Base-by-base conservation (phyloP, 441 rosid species). In the Dalechampia spathulata region DNA sequence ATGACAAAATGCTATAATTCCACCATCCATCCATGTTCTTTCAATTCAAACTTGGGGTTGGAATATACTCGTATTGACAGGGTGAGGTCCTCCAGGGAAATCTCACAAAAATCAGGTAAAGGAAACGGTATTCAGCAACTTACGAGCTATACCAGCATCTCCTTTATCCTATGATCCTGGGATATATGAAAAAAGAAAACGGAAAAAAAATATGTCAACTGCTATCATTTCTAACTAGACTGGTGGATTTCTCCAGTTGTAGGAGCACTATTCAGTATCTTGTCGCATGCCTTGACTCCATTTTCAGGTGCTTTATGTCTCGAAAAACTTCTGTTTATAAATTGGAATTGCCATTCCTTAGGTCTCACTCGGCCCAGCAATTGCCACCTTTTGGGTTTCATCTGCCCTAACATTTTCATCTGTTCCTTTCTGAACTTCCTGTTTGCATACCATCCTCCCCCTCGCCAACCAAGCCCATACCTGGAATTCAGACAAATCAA, bases 391-490 rank as follows among this genome's bases (percentile, higher is more conserved):
- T 66, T 75, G 0, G 96, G 88, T 58, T 78, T 83, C 36, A 80
- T 28, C 68, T 83, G 98, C 55, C 92, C 92, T 26, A 74, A 50
- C 60, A 77, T 53, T 73, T 82, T 87, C 95, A 85, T 67, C 72
- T 87, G 98, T 67, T 88, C 93, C 69, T 69, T 81, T 71, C 75
- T 78, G 53, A 78, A 76, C 74, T 86, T 81, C 76, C 95, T 84
- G 58, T 79, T 84, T 22, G 95, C 83, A 57, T 82, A 84, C 98
- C 98, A 86, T 69, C 70, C 62, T 66, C 98, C 98, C 47, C 98
- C 95, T 63, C 95, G 72, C 98, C 98, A 91, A 47, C 98, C 98
- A 47, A 86, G 74, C 39, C 82, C 95, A 66, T 88, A 91, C 69
- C 98, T 91, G 74, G 62, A 67, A 54, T 65, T 49, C 55, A 58